These are phyloP conservation scores for Boletus rufocinnamomeus DNA, from an alignment of 768 basidiomycete species.

Conservation along the genomic window DNA sequence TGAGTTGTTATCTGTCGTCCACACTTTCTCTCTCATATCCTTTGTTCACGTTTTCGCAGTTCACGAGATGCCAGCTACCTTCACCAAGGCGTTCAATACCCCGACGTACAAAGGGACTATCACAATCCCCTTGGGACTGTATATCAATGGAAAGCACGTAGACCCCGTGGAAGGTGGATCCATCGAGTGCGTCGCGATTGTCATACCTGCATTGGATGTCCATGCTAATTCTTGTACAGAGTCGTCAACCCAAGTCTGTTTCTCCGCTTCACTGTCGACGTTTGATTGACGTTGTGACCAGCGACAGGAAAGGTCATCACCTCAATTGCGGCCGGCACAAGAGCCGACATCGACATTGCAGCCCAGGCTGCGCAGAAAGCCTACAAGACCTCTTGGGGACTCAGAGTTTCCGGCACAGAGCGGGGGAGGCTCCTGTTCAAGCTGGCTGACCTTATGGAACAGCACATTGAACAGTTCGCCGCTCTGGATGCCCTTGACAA, in stretches of 20 bases:
- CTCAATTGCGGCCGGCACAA: slow-evolving; percentile 11
- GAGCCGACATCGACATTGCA: slow-evolving; percentile 10
- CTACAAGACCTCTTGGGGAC: slow-evolving; percentile 11
- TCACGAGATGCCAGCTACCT: slow-evolving; percentile 39
- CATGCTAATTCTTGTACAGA: slow-evolving; percentile 32
- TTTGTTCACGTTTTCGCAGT: neutral
- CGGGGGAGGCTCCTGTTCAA: slow-evolving; percentile 11
- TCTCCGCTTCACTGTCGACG: neutral
- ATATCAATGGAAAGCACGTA: slow-evolving; percentile 58
- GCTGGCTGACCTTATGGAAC: slow-evolving; percentile 12
- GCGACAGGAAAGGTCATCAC: slow-evolving; percentile 14
- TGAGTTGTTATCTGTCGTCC: neutral
- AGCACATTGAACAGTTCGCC: slow-evolving; percentile 9
- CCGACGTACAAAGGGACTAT: slow-evolving; percentile 57
- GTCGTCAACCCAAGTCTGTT: slow-evolving; percentile 54
- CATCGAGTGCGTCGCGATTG: slow-evolving; percentile 55
- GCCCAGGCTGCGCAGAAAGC: slow-evolving; percentile 6
- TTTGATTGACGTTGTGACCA: slow-evolving; percentile 24
- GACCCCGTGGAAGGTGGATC: slow-evolving; percentile 52
- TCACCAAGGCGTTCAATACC: slow-evolving; percentile 53
- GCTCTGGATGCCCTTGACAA: slow-evolving; percentile 11
- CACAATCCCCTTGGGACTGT: slow-evolving; percentile 63
- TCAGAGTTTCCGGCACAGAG: slow-evolving; percentile 5
- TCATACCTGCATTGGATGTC: neutral
- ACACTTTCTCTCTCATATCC: neutral